Conservation (phyloP, 257 asterid species). For the Nicotiana sylvestris region DNA sequence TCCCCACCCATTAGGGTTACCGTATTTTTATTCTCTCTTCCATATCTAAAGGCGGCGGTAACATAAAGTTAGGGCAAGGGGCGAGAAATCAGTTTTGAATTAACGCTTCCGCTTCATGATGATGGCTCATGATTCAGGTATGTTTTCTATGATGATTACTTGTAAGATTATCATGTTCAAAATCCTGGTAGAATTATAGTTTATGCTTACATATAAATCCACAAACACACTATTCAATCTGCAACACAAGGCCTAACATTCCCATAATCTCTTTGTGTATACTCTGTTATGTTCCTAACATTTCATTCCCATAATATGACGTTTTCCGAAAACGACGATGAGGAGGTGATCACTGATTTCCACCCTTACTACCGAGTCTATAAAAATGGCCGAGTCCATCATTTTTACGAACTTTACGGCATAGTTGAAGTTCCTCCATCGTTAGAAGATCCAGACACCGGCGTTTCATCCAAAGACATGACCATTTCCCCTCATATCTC, state of each 20-base stretch:
- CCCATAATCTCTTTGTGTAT: not conserved
- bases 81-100: no score
- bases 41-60: no score
- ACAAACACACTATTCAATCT: not conserved
- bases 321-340: constrained; percentile 6
- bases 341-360: not conserved
- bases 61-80: no score
- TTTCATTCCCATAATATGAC: not conserved
- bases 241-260: not conserved
- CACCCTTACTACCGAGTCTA: constrained; percentile 23
- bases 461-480: constrained; percentile 30
- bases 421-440: constrained; percentile 24
- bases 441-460: constrained; percentile 11
- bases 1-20: no score
- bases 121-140: no score
- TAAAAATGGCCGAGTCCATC: constrained; percentile 29
- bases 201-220: no score
- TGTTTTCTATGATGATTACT: no score
- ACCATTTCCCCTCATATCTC: constrained; percentile 24
- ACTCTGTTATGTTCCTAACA: not conserved
- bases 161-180: no score
- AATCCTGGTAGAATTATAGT: no score
- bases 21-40: no score
- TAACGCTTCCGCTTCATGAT: no score
- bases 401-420: constrained; percentile 2